Base-by-base conservation (phyloP, 129 eudicot genomes). In the Pittosporum tobira region DNA sequence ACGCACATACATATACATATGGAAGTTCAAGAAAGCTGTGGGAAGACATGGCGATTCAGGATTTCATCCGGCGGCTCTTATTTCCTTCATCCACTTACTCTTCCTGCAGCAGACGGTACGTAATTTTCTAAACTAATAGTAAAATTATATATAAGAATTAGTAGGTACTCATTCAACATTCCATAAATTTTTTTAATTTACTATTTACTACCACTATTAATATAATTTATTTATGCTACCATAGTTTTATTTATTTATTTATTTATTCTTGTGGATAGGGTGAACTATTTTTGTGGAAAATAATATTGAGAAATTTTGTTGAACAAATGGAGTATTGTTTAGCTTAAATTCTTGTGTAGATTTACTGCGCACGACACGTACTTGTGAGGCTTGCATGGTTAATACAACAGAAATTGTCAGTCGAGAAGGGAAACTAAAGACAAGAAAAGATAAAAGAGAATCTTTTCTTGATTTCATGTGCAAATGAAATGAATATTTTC, bases 21-120 rank as follows among this genome's bases (percentile, higher is more conserved):
- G 62, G 44, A 73, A 81, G 83, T 77, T 81, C 75, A 73, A 82
- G 89, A 78, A 74, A 78, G 72, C 84, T 82, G 89, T 82, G 89
- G 89, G 88, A 81, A 77, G 56, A 73, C 67, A 76, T 81, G 88
- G 72, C 64, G 36, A 48, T 66, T 70, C 50, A 46, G 67, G 79
- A 54, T 69, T 68, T 48, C 43, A 11, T 4, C 14, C 3, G 18
- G 10, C 34, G 52, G 12, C 27, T 11, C 16, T 29, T 7, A 18
- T 49, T 19, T 11, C 2, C 36, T 30, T 30, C 36, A 30, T 30
- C 36, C 36, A 30, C 36, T 8, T 30, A 2, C 4, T 51, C 29
- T 25, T 51, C 4, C 36, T 7, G n/a, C 36, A 24, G 6, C 14
- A 4, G 37, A 52, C 11, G 58, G 58, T 52, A n/a, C n/a, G n/a